Conservation (phyloP, 371 early-diverging fungal genomes). For the Umbelopsis sp. region DNA sequence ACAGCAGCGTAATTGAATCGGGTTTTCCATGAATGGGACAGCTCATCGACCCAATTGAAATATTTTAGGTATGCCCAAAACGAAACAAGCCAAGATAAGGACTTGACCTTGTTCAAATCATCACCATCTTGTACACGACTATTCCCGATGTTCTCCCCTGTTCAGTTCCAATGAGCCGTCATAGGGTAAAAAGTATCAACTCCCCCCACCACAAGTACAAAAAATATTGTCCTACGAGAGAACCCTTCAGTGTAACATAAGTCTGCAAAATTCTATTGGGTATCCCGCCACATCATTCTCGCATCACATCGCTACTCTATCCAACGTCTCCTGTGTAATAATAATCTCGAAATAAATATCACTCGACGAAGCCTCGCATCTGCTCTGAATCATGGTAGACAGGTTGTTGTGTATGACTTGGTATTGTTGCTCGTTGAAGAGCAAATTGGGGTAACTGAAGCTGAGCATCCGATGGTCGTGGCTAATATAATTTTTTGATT, state of each 20-base stretch:
- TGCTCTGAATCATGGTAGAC: constrained; percentile 22
- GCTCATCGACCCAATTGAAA: not conserved
- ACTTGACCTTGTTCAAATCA: not conserved
- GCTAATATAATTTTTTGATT: not conserved
- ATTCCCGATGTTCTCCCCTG: not conserved
- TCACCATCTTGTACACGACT: not conserved
- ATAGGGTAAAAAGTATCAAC: not conserved
- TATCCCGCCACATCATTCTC: constrained; percentile 5
- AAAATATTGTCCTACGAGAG: constrained; percentile 18
- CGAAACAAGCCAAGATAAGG: constrained; percentile 42
- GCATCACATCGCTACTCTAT: constrained; percentile 11
- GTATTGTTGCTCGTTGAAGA: not conserved
- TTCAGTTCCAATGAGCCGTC: too few relatives aligned
- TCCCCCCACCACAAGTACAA: constrained; percentile 8
- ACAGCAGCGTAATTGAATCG: not conserved
- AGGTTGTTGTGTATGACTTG: constrained; percentile 17
- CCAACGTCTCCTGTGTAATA: constrained; percentile 11
- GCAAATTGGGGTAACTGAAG: constrained; percentile 33
- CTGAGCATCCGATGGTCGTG: constrained; percentile 26
- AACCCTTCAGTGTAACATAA: constrained; percentile 9
- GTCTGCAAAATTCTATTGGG: not conserved
- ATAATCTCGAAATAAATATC: constrained; percentile 23
- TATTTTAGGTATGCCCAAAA: constrained; percentile 53
- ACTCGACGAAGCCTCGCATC: constrained; percentile 18
- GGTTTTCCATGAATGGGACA: too few relatives aligned